phyloP scores from a whole-genome alignment of 352 stramenopile genomes.

The Pythium rishiriense region DNA sequence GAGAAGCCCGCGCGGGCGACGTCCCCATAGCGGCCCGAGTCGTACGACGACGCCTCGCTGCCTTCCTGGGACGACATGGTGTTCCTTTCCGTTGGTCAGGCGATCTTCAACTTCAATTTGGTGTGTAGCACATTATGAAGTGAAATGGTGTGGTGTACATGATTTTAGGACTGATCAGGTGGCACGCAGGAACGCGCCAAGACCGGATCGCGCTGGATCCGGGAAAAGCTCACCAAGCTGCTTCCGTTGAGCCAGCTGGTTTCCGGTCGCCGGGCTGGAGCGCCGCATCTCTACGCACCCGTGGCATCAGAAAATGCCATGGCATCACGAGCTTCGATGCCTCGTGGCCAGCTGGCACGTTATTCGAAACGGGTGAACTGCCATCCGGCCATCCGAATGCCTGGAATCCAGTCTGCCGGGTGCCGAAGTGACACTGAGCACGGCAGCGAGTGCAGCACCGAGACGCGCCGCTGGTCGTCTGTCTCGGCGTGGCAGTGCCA shows the following conservation, averaged over 20 bases:
- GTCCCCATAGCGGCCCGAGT: constrained; percentile 55
- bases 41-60: constrained; percentile 43
- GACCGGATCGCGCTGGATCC: too few species aligned
- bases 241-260: neutral
- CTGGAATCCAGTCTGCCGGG: neutral
- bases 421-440: neutral
- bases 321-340: neutral
- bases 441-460: constrained; percentile 17
- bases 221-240: neutral
- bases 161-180: neutral
- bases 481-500: neutral
- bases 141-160: neutral
- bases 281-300: neutral
- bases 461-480: neutral
- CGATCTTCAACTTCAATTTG: neutral
- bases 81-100: too few species aligned
- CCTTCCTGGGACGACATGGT: constrained; percentile 30
- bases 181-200: neutral
- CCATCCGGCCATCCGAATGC: neutral
- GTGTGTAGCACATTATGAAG: neutral
- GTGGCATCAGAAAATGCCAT: too few species aligned
- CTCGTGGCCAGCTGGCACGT: neutral
- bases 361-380: neutral
- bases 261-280: neutral
- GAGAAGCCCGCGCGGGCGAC: constrained; percentile 57